These are phyloP conservation scores for Stephania cephalantha DNA, from an alignment of 164 flowering plant species.

Conservation along the genomic window DNA sequence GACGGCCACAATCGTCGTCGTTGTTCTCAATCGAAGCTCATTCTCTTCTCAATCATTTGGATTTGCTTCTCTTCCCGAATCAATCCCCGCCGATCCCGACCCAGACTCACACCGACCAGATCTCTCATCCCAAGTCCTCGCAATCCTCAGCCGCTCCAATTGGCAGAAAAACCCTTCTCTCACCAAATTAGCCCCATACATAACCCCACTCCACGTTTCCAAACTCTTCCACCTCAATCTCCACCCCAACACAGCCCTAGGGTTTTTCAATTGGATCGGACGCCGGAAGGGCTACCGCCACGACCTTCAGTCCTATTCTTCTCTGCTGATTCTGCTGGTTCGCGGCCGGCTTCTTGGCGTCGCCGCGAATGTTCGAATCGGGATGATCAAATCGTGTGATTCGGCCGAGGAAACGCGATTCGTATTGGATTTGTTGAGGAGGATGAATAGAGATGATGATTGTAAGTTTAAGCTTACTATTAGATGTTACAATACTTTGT, in stretches of 20 bases:
- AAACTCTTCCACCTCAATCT: slow-evolving; percentile 37
- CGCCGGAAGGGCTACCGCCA: slow-evolving; percentile 41
- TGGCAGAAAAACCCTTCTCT: slow-evolving; percentile 60
- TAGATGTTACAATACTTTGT: slow-evolving; percentile 43
- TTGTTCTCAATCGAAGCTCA: slow-evolving; percentile 4
- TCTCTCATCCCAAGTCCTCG: slow-evolving; percentile 27
- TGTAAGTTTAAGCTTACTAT: slow-evolving; percentile 36
- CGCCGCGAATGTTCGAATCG: slow-evolving; percentile 39
- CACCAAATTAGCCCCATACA: slow-evolving; percentile 28
- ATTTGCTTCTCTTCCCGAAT: not conserved
- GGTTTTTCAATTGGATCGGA: slow-evolving; percentile 54
- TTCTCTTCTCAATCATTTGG: slow-evolving; percentile 9
- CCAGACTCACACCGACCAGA: slow-evolving; percentile 7
- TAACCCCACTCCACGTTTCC: slow-evolving; percentile 48
- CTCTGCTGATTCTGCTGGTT: slow-evolving; percentile 42
- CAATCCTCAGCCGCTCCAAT: slow-evolving; percentile 38
- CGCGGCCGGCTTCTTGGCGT: slow-evolving; percentile 24
- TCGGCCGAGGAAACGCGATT: slow-evolving; percentile 34
- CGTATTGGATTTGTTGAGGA: slow-evolving; percentile 30
- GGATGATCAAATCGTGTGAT: slow-evolving; percentile 50
- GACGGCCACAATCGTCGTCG: slow-evolving; percentile 15
- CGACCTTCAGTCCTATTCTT: slow-evolving; percentile 36
- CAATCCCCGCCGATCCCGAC: not conserved
- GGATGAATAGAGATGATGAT: slow-evolving; percentile 27
- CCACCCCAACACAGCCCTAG: slow-evolving; percentile 44